These are phyloP conservation scores for Mucor lusitanicus DNA, from an alignment of 371 early-diverging fungal genomes.

Conservation along the genomic window DNA sequence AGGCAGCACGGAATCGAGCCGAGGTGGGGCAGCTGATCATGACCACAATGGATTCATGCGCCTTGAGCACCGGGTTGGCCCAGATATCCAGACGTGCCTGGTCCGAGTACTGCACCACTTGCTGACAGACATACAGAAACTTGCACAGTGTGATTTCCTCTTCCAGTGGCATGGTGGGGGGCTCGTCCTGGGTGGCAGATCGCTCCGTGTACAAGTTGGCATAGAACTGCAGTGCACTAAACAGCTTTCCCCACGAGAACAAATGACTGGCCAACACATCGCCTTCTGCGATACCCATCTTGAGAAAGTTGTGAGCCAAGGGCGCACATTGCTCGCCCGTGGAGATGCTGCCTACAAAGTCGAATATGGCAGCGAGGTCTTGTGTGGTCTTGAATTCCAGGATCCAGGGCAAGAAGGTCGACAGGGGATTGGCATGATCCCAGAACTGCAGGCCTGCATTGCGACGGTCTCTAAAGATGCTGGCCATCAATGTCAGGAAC, in stretches of 20 bases:
- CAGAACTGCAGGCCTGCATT: slow-evolving; percentile 80
- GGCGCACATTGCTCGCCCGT: slow-evolving; percentile 31
- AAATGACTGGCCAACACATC: slow-evolving; percentile 16
- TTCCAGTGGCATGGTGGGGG: slow-evolving; percentile 13
- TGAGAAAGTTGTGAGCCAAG: slow-evolving; percentile 18
- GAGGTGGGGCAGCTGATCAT: slow-evolving; percentile 33
- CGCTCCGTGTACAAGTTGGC: neutral
- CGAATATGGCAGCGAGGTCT: slow-evolving; percentile 30
- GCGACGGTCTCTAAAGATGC: slow-evolving; percentile 68
- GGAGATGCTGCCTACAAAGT: slow-evolving; percentile 31
- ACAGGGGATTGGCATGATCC: slow-evolving; percentile 57
- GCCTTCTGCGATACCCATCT: slow-evolving; percentile 14
- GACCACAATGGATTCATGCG: slow-evolving; percentile 18
- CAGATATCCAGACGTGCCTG: slow-evolving; percentile 24
- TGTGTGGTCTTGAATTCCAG: slow-evolving; percentile 33
- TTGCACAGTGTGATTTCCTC: slow-evolving; percentile 27
- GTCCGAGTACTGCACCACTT: slow-evolving; percentile 32
- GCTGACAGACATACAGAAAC: slow-evolving; percentile 29
- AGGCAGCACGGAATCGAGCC: slow-evolving; percentile 17
- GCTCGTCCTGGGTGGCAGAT: neutral
- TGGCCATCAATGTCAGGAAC: slow-evolving; percentile 63
- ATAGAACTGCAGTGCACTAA: slow-evolving; percentile 33
- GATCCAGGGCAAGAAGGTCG: slow-evolving; percentile 74
- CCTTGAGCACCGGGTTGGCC: slow-evolving; percentile 10
- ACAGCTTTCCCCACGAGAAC: slow-evolving; percentile 43